Percentiles rank a stretch among this genome's conserved stretches.
phyloP scores from a whole-genome alignment of 805 yeast species.

The Starmerella asiatica region DNA sequence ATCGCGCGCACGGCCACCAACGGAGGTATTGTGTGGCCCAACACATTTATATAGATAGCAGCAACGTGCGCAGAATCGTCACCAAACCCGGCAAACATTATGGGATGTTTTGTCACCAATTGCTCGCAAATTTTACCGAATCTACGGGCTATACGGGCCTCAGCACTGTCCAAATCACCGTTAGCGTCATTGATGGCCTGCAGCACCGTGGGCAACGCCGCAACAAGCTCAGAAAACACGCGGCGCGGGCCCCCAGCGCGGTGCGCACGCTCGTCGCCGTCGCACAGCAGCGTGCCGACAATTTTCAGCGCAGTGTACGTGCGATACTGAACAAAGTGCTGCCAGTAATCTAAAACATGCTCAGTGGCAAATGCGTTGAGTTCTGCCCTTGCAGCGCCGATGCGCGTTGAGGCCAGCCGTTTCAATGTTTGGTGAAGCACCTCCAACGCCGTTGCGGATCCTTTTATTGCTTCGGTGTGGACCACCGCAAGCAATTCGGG shows the following conservation, averaged over 20 bases:
- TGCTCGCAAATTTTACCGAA: slow-evolving; percentile 60
- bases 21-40: slow-evolving; percentile 31
- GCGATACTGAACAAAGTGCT: slow-evolving; percentile 3
- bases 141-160: slow-evolving; percentile 48
- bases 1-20: slow-evolving; percentile 46
- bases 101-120: slow-evolving; percentile 46
- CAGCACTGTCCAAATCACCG: no score
- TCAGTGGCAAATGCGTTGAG: slow-evolving; percentile 23
- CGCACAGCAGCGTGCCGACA: slow-evolving; percentile 56
- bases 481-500: slow-evolving; percentile 59
- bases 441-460: slow-evolving; percentile 38
- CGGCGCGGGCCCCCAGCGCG: slow-evolving; percentile 44
- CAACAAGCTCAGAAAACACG: slow-evolving; percentile 53
- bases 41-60: slow-evolving; percentile 43
- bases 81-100: slow-evolving; percentile 40
- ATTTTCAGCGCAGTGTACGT: slow-evolving; percentile 58
- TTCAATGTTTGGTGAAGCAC: slow-evolving; percentile 71
- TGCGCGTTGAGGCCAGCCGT: slow-evolving; percentile 55
- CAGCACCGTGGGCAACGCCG: slow-evolving; percentile 37
- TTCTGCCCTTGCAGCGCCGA: slow-evolving; percentile 50
- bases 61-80: slow-evolving; percentile 34
- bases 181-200: slow-evolving; percentile 36
- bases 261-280: slow-evolving; percentile 62
- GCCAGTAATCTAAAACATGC: slow-evolving; percentile 6
- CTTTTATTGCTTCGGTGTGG: slow-evolving; percentile 7